Base-by-base conservation (phyloP, 305 asterid genomes). In the Andrographis paniculata region DNA sequence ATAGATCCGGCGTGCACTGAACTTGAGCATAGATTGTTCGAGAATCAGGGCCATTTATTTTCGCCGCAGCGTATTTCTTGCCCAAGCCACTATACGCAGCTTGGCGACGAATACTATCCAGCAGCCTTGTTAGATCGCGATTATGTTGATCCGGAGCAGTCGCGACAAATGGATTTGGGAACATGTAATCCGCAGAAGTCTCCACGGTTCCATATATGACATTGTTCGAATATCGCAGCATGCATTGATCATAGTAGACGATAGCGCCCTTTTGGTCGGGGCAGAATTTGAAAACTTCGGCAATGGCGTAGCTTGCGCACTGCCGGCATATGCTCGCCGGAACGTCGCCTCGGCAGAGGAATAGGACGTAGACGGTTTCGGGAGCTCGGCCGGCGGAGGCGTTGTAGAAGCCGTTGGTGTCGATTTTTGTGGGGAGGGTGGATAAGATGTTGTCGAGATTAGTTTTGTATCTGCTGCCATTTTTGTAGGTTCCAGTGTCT, bases 1-100 rank as follows among this genome's bases (percentile, higher is more conserved):
- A 58, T 36, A 73, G 39, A 45, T 73, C 70, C 16, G 76, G 70
- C 9, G 60, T 51, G 63, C 76, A 68, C 53, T 73, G 76, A 38
- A 33, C 52, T 27, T 61, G 0, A 0, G 40, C 63, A 15, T 42
- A 67, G 38, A 51, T 48, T 1, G 58, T 48, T 24, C n/a, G 45
- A 41, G 36, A 47, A 44, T 31, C 63, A 62, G 59, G 12, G 38
- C 55, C 8, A 21, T 17, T 3, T 0, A 1, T 2, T 9, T 22
- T 46, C 35, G 23, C 58, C 0, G 43, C 55, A 0, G 67, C 74
- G 40, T 45, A 48, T 50, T 55, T 68, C 31, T 20, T n/a, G n/a
- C n/a, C n/a, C n/a, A n/a, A n/a, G 13, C 14, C 15, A 21, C 42
- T 1, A 5, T 52, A 17, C 20, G 57, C 36, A n/a, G n/a, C n/a